Evolutionary conservation across 345 rosid genomes (phyloP).

Genomic region (Boechera stricta): DNA sequence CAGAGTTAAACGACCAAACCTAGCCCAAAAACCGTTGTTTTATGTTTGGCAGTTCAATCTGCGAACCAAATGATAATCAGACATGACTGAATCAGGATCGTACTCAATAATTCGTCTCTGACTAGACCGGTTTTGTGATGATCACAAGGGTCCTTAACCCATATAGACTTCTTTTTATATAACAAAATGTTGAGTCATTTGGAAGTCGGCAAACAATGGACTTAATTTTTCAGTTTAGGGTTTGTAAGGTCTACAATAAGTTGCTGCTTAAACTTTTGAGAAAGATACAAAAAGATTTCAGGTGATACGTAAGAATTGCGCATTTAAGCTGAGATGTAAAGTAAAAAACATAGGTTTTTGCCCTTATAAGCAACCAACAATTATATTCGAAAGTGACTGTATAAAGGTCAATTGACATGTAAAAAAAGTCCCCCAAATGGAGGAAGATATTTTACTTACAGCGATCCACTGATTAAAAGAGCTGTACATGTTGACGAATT

Average conservation of each 20-base stretch:
- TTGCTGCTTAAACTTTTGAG: background rate
- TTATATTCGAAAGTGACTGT: constrained; percentile 33
- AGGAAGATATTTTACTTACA: constrained; percentile 36
- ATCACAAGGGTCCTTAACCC: background rate
- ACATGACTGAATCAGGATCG: constrained; percentile 3
- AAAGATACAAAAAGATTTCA: constrained; percentile 1
- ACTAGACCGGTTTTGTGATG: constrained; percentile 1
- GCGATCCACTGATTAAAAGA: constrained; percentile 28
- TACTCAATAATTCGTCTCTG: background rate
- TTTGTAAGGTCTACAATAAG: background rate
- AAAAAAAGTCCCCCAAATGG: constrained; percentile 19
- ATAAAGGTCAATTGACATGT: constrained; percentile 23
- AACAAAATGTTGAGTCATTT: constrained; percentile 8
- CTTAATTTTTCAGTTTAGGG: background rate
- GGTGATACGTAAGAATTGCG: background rate
- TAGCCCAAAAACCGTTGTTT: background rate
- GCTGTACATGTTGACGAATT: constrained; percentile 15
- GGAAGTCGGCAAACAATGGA: background rate
- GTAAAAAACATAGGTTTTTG: background rate
- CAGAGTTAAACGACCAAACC: background rate
- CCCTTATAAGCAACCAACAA: background rate
- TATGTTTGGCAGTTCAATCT: background rate
- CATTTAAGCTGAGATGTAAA: constrained; percentile 6
- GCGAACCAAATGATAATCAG: background rate
- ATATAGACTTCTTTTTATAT: background rate